These are phyloP conservation scores for Phaeolepiota aurea DNA, from an alignment of 768 basidiomycete genomes.

Conservation along the genomic window DNA sequence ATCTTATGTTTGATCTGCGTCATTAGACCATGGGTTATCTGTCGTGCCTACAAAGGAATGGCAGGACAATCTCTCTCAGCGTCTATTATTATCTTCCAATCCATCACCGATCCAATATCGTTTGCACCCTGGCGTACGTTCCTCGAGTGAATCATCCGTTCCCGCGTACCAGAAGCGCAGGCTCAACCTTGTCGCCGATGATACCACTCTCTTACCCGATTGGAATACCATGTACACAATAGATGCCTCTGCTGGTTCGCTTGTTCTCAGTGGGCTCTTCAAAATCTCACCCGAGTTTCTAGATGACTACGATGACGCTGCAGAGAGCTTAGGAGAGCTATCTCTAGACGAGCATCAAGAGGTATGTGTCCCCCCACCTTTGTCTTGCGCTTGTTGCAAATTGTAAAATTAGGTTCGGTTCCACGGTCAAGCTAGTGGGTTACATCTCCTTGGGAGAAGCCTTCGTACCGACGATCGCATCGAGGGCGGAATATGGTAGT, in stretches of 20 bases:
- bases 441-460: constrained; percentile 63
- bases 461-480: constrained; percentile 61
- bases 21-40: constrained; percentile 49
- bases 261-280: not conserved
- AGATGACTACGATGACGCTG: constrained; percentile 35
- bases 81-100: constrained; percentile 28
- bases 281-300: constrained; percentile 11
- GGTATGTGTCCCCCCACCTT: constrained; percentile 23
- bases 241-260: constrained; percentile 24
- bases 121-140: constrained; percentile 11
- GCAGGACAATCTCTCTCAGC: constrained; percentile 65
- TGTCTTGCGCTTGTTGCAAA: not conserved
- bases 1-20: not conserved
- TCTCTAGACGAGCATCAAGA: constrained; percentile 74
- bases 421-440: constrained; percentile 71
- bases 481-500: constrained; percentile 61
- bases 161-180: constrained; percentile 41
- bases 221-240: constrained; percentile 59
- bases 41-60: constrained; percentile 66
- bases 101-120: constrained; percentile 11
- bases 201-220: constrained; percentile 25
- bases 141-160: constrained; percentile 18
- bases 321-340: constrained; percentile 58
- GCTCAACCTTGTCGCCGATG: constrained; percentile 23
- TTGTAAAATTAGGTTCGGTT: constrained; percentile 64